phyloP scores from a whole-genome alignment of 306 rosid genomes.

The Trifolium pratense region DNA sequence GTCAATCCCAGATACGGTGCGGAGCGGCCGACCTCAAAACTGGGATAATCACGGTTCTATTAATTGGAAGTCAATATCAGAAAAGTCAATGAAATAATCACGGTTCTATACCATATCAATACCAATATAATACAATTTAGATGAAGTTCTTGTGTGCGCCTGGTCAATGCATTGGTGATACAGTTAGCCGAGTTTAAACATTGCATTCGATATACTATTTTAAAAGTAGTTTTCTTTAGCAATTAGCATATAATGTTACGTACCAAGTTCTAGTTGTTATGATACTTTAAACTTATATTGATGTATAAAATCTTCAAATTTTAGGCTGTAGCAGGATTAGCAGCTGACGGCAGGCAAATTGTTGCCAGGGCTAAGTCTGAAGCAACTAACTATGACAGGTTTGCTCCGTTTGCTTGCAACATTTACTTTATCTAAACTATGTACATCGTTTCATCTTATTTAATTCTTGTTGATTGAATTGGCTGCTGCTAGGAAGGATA shows the following conservation, averaged over 20 bases:
- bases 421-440: constrained; percentile 10
- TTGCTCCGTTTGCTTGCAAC: constrained; percentile 37
- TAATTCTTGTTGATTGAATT: not conserved
- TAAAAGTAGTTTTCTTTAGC: not conserved
- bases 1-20: too few relatives aligned
- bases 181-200: not conserved
- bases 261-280: constrained; percentile 9
- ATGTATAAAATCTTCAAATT: constrained; percentile 37
- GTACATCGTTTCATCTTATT: not conserved
- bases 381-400: constrained; percentile 90
- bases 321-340: constrained; percentile 82
- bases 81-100: constrained; percentile 2
- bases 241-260: not conserved
- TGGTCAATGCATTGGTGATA: not conserved
- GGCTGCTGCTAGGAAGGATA: not conserved
- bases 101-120: not conserved
- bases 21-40: too few relatives aligned
- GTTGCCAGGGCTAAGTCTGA: constrained; percentile 74
- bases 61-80: constrained; percentile 5
- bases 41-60: too few relatives aligned
- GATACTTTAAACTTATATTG: constrained; percentile 13
- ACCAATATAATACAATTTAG: not conserved
- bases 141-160: constrained; percentile 13
- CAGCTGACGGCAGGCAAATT: constrained; percentile 64
- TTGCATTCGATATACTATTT: constrained; percentile 4